A percentile compares a stretch with the other conserved stretches of the same genome.
phyloP scores from a whole-genome alignment of 768 basidiomycete species.

The Suillus sp. region DNA sequence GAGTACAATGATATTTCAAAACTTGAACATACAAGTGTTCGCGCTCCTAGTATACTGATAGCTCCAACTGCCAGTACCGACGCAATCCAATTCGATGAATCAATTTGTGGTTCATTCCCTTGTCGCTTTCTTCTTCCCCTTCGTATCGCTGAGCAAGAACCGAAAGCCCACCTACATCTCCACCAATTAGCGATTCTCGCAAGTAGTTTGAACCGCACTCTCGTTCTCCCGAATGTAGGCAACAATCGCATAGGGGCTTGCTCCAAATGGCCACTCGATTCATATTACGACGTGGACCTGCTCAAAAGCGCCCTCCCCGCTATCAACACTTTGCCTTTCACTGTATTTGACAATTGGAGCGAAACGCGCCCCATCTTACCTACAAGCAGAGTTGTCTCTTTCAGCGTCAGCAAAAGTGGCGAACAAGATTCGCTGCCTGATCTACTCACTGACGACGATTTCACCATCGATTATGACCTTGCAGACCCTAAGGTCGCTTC shows the following conservation, averaged over 20 bases:
- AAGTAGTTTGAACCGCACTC: slow-evolving; percentile 49
- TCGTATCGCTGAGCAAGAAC: slow-evolving; percentile 58
- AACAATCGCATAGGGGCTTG: slow-evolving; percentile 57
- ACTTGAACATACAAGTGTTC: neutral
- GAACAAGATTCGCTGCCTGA: neutral
- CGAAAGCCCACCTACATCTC: slow-evolving; percentile 59
- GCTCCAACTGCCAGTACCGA: slow-evolving; percentile 5
- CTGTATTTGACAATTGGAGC: slow-evolving; percentile 43
- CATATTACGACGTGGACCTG: slow-evolving; percentile 48
- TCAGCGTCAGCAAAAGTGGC: slow-evolving; percentile 27
- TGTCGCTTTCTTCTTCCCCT: slow-evolving; percentile 54
- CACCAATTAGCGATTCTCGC: slow-evolving; percentile 54
- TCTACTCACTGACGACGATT: neutral
- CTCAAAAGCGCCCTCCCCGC: slow-evolving; percentile 14
- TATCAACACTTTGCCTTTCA: slow-evolving; percentile 33
- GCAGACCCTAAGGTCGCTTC: slow-evolving; percentile 22
- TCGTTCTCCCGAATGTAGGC: slow-evolving; percentile 64
- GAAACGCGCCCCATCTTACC: slow-evolving; percentile 28
- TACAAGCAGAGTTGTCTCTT: slow-evolving; percentile 40
- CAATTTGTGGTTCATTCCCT: slow-evolving; percentile 24
- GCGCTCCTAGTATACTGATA: neutral
- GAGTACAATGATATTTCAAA: slow-evolving; percentile 19
- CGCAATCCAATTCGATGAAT: slow-evolving; percentile 20
- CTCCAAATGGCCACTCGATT: slow-evolving; percentile 47
- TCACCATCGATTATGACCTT: neutral